Conservation (phyloP, 495 filamentous ascomycete species). For the Cercophora samala region DNA sequence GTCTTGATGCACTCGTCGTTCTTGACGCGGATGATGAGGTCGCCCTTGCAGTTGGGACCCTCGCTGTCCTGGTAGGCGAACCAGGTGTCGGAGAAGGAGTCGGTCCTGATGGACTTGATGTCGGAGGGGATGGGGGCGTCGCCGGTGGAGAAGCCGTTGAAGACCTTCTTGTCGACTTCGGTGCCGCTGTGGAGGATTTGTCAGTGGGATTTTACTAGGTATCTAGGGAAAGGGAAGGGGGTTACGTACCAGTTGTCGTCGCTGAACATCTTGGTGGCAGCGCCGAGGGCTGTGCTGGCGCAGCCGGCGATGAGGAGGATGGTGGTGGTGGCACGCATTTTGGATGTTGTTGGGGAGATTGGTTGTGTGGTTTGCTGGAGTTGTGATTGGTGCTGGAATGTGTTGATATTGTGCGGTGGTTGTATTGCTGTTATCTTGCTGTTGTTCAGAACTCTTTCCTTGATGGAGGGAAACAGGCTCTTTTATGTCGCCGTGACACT, state of each 20-base stretch:
- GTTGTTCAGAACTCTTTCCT: background rate
- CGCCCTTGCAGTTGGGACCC: constrained; percentile 17
- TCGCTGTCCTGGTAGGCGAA: constrained; percentile 20
- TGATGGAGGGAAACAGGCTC: background rate
- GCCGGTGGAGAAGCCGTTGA: constrained; percentile 15
- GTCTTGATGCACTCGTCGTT: constrained; percentile 14
- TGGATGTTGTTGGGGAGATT: background rate
- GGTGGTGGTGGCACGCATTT: constrained; percentile 6
- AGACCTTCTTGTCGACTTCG: constrained; percentile 17
- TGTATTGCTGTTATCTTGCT: background rate
- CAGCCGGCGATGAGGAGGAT: constrained; percentile 14
- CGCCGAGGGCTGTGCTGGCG: constrained; percentile 18
- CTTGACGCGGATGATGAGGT: constrained; percentile 10
- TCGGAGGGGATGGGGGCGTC: constrained; percentile 17
- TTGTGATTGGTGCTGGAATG: background rate
- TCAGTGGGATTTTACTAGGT: background rate
- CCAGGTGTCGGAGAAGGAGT: constrained; percentile 13
- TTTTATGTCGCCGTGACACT: background rate
- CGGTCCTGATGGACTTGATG: constrained; percentile 19
- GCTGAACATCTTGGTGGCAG: constrained; percentile 20
- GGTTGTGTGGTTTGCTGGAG: background rate
- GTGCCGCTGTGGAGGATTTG: constrained; percentile 1
- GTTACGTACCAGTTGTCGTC: constrained; percentile 19
- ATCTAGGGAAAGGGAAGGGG: background rate
- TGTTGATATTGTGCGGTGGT: no score